phyloP scores from a whole-genome alignment of 2,329 filamentous ascomycete species.

The Colletotrichum phormii region DNA sequence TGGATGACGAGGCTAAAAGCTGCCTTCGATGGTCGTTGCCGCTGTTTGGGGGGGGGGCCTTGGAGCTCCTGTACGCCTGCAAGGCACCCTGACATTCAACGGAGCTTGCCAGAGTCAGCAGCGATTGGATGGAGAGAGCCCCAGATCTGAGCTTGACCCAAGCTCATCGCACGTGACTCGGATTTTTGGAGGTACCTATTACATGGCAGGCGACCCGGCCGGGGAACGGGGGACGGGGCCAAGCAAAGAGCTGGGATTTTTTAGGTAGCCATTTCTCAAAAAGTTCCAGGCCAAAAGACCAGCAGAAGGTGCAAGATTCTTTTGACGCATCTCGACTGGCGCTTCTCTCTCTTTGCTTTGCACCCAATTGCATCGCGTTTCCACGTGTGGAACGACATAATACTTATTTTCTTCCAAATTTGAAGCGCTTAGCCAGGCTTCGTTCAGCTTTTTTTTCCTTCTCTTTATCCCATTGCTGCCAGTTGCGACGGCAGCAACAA shows the following conservation, averaged over 20 bases:
- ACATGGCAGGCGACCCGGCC: conserved; percentile 4
- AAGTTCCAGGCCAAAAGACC: conserved; percentile 8
- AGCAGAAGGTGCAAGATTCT: conserved; percentile 15
- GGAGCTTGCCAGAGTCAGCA: neutral
- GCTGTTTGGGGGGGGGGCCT: conserved; percentile 29
- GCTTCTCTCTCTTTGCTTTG: conserved; percentile 1
- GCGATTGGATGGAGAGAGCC: conserved; percentile 17
- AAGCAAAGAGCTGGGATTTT: conserved; percentile 25
- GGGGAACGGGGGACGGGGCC: conserved; percentile 4
- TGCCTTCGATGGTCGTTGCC: conserved; percentile 51
- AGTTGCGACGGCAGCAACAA: conserved; percentile 21
- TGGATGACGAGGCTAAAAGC: conserved; percentile 68
- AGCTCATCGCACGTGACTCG: conserved; percentile 23
- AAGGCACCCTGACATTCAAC: conserved; percentile 29
- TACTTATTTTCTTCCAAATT: neutral
- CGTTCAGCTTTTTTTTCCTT: conserved; percentile 6
- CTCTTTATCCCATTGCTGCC: neutral
- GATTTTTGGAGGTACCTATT: neutral
- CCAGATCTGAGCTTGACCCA: conserved; percentile 19
- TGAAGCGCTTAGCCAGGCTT: conserved; percentile 1
- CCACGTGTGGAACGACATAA: neutral
- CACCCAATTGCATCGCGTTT: conserved; percentile 20
- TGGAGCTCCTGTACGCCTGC: conserved; percentile 31
- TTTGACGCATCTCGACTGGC: neutral
- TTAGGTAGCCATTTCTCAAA: conserved; percentile 23